phyloP scores from a whole-genome alignment of 495 filamentous ascomycete genomes.

The Penicilliopsis zonata region DNA sequence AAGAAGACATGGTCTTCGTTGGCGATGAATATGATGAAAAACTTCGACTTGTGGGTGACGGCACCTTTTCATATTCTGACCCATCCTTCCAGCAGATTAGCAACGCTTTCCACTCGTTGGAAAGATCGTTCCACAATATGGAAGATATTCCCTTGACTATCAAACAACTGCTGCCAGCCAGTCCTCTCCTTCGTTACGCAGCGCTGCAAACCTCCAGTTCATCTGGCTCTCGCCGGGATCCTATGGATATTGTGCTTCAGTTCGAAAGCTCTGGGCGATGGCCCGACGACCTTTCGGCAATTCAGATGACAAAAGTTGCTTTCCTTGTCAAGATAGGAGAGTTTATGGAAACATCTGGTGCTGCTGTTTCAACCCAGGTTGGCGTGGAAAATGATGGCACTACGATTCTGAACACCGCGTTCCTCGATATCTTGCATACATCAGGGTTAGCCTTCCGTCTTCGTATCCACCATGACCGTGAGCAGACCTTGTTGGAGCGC shows the following conservation, averaged over 20 bases:
- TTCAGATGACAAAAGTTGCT: constrained; percentile 87
- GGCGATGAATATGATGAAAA: constrained; percentile 50
- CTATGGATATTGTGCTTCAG: constrained; percentile 63
- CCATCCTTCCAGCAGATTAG: constrained; percentile 43
- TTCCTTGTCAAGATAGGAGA: constrained; percentile 76
- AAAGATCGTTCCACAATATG: constrained; percentile 59
- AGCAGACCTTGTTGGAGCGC: constrained; percentile 67
- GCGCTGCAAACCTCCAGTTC: constrained; percentile 38
- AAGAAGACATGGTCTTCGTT: constrained; percentile 40
- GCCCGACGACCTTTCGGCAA: constrained; percentile 82
- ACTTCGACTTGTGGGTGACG: constrained; percentile 31
- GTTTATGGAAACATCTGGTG: constrained; percentile 46
- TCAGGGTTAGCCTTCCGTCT: constrained; percentile 47
- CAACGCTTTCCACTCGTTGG: constrained; percentile 54
- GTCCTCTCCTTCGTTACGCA: constrained; percentile 60
- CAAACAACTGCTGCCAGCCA: constrained; percentile 60
- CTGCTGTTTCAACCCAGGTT: constrained; percentile 43
- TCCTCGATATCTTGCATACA: constrained; percentile 66
- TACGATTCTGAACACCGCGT: constrained; percentile 63
- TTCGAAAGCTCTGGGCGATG: constrained; percentile 91
- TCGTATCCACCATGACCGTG: constrained; percentile 64
- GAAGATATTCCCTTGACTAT: constrained; percentile 72
- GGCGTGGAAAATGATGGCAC: constrained; percentile 67
- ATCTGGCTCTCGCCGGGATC: constrained; percentile 17
- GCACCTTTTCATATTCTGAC: constrained; percentile 21